Evolutionary conservation across 306 rosid genomes (phyloP).

Genomic region (Neltuma alba): DNA sequence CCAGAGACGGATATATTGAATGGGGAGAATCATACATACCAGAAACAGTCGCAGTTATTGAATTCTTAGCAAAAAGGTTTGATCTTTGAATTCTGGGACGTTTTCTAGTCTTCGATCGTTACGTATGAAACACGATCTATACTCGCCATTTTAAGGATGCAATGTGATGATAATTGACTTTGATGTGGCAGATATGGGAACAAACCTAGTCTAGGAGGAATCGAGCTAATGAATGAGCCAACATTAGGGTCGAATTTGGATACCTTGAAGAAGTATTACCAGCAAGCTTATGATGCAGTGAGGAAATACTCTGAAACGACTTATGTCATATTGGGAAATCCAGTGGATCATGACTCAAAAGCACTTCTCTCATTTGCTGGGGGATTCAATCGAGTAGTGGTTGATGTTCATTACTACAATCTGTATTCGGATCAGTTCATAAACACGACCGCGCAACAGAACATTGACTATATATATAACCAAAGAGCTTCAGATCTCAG

Average conservation of each 20-base stretch:
- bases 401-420: slow-evolving; percentile 65
- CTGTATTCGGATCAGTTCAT: slow-evolving; percentile 26
- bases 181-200: slow-evolving; percentile 44
- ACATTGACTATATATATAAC: slow-evolving; percentile 44
- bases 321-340: slow-evolving; percentile 57
- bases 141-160: background rate
- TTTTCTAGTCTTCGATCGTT: background rate
- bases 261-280: slow-evolving; percentile 39
- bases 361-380: slow-evolving; percentile 51
- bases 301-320: slow-evolving; percentile 39
- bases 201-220: slow-evolving; percentile 46
- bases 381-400: slow-evolving; percentile 30
- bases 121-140: background rate
- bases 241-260: slow-evolving; percentile 40
- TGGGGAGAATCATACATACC: slow-evolving; percentile 55
- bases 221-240: slow-evolving; percentile 56
- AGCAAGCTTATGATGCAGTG: slow-evolving; percentile 34
- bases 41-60: slow-evolving; percentile 53
- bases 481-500: slow-evolving; percentile 47
- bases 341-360: slow-evolving; percentile 39
- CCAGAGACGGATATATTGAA: slow-evolving; percentile 55
- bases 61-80: slow-evolving; percentile 57
- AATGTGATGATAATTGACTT: background rate
- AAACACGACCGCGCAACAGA: slow-evolving; percentile 42
- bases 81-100: background rate